These are phyloP conservation scores for Aspergillus candidus DNA, from an alignment of 2,329 filamentous ascomycete genomes.

Conservation along the genomic window DNA sequence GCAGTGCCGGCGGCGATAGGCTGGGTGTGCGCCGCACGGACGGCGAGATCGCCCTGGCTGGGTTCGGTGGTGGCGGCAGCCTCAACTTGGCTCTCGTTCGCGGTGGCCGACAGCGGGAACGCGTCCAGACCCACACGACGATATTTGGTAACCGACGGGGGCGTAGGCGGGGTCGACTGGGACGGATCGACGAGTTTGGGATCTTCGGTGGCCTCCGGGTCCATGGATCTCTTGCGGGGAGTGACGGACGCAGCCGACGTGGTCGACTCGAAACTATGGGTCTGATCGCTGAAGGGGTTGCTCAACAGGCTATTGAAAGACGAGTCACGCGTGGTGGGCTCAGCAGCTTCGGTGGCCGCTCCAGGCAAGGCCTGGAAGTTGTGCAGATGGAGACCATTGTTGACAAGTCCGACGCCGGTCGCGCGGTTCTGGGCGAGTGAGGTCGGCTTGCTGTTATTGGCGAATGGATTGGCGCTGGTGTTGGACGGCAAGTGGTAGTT, in stretches of 20 bases:
- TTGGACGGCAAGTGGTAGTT: too few species aligned
- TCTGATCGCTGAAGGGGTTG: slow-evolving; percentile 5
- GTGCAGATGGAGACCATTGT: neutral
- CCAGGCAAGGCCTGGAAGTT: too few species aligned
- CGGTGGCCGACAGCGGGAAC: neutral
- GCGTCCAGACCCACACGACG: slow-evolving; percentile 7
- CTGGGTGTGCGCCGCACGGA: too few species aligned
- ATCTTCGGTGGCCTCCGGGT: slow-evolving; percentile 1
- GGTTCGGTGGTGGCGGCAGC: too few species aligned
- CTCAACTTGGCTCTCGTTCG: neutral
- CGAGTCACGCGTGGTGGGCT: slow-evolving; percentile 7
- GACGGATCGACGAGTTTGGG: too few species aligned
- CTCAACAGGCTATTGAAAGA: slow-evolving; percentile 8
- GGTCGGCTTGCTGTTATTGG: too few species aligned
- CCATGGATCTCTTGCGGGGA: slow-evolving; percentile 11
- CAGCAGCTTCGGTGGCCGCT: neutral
- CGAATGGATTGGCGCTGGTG: too few species aligned
- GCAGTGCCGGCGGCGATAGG: neutral
- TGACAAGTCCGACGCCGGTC: neutral
- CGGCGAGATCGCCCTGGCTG: too few species aligned
- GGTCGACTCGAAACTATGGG: slow-evolving; percentile 6
- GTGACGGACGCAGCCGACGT: slow-evolving; percentile 5
- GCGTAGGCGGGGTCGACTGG: too few species aligned
- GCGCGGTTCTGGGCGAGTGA: neutral
- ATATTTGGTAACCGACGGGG: slow-evolving; percentile 6